Base-by-base conservation (phyloP, 352 stramenopile genomes). In the Phytophthora kernoviae region DNA sequence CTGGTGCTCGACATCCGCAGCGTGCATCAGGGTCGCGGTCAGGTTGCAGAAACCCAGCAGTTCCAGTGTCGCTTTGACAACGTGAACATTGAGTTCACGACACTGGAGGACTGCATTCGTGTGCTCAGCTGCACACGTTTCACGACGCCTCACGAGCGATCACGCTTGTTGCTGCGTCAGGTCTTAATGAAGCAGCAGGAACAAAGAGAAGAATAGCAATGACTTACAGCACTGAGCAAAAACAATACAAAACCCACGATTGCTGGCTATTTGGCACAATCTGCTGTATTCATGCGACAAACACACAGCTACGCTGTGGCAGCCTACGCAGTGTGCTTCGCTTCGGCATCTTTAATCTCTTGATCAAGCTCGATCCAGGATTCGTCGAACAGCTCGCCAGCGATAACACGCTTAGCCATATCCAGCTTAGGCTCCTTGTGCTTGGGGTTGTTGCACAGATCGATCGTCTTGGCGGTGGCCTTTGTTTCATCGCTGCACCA, bases 361-460 rank as follows among this genome's bases (percentile, higher is more conserved):
- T 96, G 86, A 79, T 99, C 98, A 18, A 99, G 82, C 73, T 99
- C 89, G 33, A 98, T 87, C 98, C 98, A 99, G 50, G 90, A 98
- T 69, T 99, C 94, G 18, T 96, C 77, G 70, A 99, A 99, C 8
- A 99, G 73, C 20, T 97, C 76, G 4, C 98, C 98, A 41, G 83
- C 97, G 62, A 99, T 99, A 24, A 98, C 87, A 48, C 98, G 87
- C 79, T 99, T 99, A 20, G 98, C 98, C 98, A 99, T 99, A 41
- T 98, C 96, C 22, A 99, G 84, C 73, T 99, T 99, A 11, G 97
- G 95, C 68, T 99, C 98, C 82, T 99, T 99, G 81, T 99, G 96
- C 68, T 98, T 88, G 4, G 98, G 98, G 71, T 99, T 99, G 81
- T 99, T 99, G 81, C 98, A 99, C 50, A 99, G 75, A 74, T 99